Percentiles rank a stretch among this genome's conserved stretches.
phyloP scores from a whole-genome alignment of 2,329 filamentous ascomycete species.

The Xylariaceae sp. region DNA sequence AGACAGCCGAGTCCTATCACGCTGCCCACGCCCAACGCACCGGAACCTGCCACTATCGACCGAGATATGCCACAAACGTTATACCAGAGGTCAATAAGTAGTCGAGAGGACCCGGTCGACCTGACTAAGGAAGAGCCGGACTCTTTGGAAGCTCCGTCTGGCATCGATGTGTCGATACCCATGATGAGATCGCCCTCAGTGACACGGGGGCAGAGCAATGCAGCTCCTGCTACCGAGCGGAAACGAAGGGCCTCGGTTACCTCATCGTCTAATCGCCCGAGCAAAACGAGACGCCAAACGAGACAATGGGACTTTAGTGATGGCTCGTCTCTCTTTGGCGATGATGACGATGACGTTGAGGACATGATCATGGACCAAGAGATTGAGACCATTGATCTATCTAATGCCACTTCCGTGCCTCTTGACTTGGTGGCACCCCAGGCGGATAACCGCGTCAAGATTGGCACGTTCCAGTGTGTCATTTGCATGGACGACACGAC shows the following conservation, averaged over 20 bases:
- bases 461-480: constrained; percentile 57
- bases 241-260: constrained; percentile 21
- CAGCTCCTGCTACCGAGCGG: constrained; percentile 10
- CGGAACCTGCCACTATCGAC: constrained; percentile 16
- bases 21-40: constrained; percentile 9
- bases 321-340: constrained; percentile 23
- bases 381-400: constrained; percentile 36
- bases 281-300: constrained; percentile 15
- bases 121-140: constrained; percentile 26
- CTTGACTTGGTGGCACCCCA: constrained; percentile 40
- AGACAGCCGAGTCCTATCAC: constrained; percentile 13
- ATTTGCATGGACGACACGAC: constrained; percentile 62
- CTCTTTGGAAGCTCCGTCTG: constrained; percentile 12
- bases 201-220: constrained; percentile 15
- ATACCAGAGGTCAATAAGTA: constrained; percentile 13
- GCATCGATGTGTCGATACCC: constrained; percentile 19
- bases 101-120: constrained; percentile 21
- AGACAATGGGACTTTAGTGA: constrained; percentile 26
- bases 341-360: constrained; percentile 19
- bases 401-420: constrained; percentile 40
- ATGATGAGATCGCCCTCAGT: constrained; percentile 20
- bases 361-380: constrained; percentile 14
- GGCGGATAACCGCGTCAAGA: constrained; percentile 45
- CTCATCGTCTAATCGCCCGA: constrained; percentile 17
- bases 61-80: constrained; percentile 20